A percentile compares a stretch with the other conserved stretches of the same genome.
These are phyloP conservation scores for Fusarium lyarnte DNA, from an alignment of 2,329 filamentous ascomycete species.

Conservation along the genomic window DNA sequence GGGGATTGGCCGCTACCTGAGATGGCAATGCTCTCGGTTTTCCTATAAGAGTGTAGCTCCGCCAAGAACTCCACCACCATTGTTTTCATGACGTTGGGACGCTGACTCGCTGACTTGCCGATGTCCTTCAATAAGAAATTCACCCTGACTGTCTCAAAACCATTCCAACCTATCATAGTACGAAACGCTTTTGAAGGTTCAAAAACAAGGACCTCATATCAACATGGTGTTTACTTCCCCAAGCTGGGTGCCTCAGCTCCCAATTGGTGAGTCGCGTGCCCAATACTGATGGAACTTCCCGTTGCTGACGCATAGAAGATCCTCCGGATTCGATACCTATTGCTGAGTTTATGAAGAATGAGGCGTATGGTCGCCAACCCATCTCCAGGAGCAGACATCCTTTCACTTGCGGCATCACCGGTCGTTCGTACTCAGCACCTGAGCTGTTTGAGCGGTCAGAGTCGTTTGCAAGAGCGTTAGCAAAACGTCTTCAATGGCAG, in stretches of 20 bases:
- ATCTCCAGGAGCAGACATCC: constrained; percentile 72
- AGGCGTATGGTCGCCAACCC: constrained; percentile 55
- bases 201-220: not conserved
- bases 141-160: not conserved
- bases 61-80: not conserved
- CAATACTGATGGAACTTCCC: not conserved
- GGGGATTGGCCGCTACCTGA: not conserved
- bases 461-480: constrained; percentile 71
- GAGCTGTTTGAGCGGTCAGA: constrained; percentile 75
- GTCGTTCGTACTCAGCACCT: constrained; percentile 69
- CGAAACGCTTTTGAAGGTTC: no score
- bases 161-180: not conserved
- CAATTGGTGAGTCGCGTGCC: not conserved
- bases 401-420: constrained; percentile 81
- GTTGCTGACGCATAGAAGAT: not conserved
- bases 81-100: not conserved
- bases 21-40: constrained; percentile 2
- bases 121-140: not conserved
- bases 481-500: constrained; percentile 69
- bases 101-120: not conserved
- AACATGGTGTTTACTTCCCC: constrained; percentile 9
- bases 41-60: not conserved
- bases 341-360: constrained; percentile 19
- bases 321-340: constrained; percentile 12
- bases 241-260: not conserved